Evolutionary conservation across 169 alveolate species (phyloP), one percentile per base, ranked within the genome.

Genomic region (Eimeria zaria): DNA sequence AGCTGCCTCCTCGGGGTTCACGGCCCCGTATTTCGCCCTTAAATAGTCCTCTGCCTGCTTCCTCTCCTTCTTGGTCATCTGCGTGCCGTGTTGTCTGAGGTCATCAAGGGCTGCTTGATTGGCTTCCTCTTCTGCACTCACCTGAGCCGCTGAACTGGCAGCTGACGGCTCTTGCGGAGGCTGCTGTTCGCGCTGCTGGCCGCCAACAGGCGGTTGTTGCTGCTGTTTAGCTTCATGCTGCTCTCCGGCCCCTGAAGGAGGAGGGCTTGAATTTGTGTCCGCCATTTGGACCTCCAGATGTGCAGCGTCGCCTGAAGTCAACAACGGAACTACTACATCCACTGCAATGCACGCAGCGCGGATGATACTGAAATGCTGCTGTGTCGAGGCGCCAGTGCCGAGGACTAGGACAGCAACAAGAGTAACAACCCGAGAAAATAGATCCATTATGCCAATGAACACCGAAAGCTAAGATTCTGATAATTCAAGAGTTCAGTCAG

Each of bases 301-400:
- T 36, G 74, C 58, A 41, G 91, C 91, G 24, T 83, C 76, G 6
- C 91, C 91, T 83, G 91, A 51, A 30, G n/a, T 51, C 27, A 83
- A 36, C 33, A 83, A 58, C 24, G 91, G 91, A 9, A 55, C 2
- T 0, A 83, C 33, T 18, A 41, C 71, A 55, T 83, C 91, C 24
- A 83, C 91, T 33, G 91, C 91, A 12, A 83, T 83, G 74, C 71
- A 83, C 41, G 91, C 91, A 36, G 30, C 27, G 6, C 91, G 91
- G 58, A 83, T 51, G 30, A 33, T 30, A 41, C 91, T 41, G 33
- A 55, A 83, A 18, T 83, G 91, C 27, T 36, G 64, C 67, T 46
- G 89, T 36, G 76, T 83, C 33, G 91, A 51, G 53, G 71, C 76
- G 33, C 76, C 41, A 20, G 91, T 24, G 22, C 55, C 74, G 53